Evolutionary conservation across 2,329 filamentous ascomycete species (phyloP).

Genomic region (Leptosphaerulina australis): DNA sequence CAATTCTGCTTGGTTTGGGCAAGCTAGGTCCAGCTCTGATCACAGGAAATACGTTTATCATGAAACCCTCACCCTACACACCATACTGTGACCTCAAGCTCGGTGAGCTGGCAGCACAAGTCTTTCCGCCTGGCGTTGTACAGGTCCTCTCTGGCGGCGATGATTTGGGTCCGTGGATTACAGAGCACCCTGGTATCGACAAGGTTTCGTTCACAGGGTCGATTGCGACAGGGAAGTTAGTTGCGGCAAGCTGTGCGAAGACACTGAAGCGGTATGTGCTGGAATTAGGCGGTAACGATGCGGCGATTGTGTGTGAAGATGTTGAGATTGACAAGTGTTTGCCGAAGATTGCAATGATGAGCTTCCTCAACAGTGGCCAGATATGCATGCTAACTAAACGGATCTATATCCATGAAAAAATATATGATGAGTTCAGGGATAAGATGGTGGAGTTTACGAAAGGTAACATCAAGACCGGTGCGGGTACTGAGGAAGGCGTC

Average conservation of each 20-base stretch:
- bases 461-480: slow-evolving; percentile 44
- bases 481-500: slow-evolving; percentile 21
- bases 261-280: slow-evolving; percentile 66
- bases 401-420: slow-evolving; percentile 45
- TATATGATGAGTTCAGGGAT: slow-evolving; percentile 40
- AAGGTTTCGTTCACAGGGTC: slow-evolving; percentile 71
- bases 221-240: slow-evolving; percentile 63
- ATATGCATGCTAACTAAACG: slow-evolving; percentile 40
- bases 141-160: slow-evolving; percentile 66
- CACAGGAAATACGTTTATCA: slow-evolving; percentile 62
- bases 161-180: slow-evolving; percentile 64
- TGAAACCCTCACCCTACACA: slow-evolving; percentile 63
- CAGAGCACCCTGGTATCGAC: slow-evolving; percentile 62
- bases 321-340: slow-evolving; percentile 54
- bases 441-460: slow-evolving; percentile 56
- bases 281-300: slow-evolving; percentile 68
- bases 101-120: slow-evolving; percentile 60
- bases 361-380: slow-evolving; percentile 65
- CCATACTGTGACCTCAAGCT: slow-evolving; percentile 65
- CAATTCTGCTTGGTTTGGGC: slow-evolving; percentile 41
- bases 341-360: slow-evolving; percentile 41
- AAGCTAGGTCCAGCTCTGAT: slow-evolving; percentile 66
- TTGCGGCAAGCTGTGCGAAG: slow-evolving; percentile 61
- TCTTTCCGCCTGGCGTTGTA: slow-evolving; percentile 67
- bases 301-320: slow-evolving; percentile 63